phyloP scores from a whole-genome alignment of 2,329 filamentous ascomycete genomes.

The Orbilia blumenaviensis region DNA sequence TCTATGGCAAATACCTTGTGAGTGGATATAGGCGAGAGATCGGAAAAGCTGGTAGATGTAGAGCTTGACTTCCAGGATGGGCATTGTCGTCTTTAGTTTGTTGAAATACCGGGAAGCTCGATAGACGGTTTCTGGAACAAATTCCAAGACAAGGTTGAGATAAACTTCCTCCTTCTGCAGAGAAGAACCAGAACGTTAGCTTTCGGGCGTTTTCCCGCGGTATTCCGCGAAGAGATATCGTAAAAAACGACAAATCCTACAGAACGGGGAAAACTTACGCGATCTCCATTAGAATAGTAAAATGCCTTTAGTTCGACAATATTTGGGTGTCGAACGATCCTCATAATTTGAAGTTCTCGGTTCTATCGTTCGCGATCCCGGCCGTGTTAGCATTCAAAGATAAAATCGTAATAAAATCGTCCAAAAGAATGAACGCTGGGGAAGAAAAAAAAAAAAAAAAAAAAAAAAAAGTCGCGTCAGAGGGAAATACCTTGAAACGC shows the following conservation, averaged over 20 bases:
- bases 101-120: slow-evolving; percentile 98
- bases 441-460: neutral
- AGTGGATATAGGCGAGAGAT: slow-evolving; percentile 97
- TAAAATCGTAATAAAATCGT: no score
- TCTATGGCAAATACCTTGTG: slow-evolving; percentile 97
- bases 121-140: slow-evolving; percentile 97
- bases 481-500: slow-evolving; percentile 88
- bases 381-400: slow-evolving; percentile 25
- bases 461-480: slow-evolving; percentile 22
- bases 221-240: neutral
- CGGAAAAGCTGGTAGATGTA: slow-evolving; percentile 99
- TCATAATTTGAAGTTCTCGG: slow-evolving; percentile 98
- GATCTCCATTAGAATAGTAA: slow-evolving; percentile 98
- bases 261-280: slow-evolving; percentile 78
- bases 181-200: slow-evolving; percentile 22
- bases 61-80: slow-evolving; percentile 96
- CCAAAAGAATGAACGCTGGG: no score
- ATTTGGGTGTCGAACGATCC: slow-evolving; percentile 97
- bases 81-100: slow-evolving; percentile 99
- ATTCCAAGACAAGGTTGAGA: slow-evolving; percentile 96
- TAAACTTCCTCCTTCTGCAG: slow-evolving; percentile 95
- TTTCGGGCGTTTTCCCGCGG: neutral
- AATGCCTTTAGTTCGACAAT: slow-evolving; percentile 99
- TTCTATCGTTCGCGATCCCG: slow-evolving; percentile 71
- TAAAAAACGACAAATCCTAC: neutral